phyloP scores from a whole-genome alignment of 371 early-diverging fungal species.

The Funneliformis caledonium region DNA sequence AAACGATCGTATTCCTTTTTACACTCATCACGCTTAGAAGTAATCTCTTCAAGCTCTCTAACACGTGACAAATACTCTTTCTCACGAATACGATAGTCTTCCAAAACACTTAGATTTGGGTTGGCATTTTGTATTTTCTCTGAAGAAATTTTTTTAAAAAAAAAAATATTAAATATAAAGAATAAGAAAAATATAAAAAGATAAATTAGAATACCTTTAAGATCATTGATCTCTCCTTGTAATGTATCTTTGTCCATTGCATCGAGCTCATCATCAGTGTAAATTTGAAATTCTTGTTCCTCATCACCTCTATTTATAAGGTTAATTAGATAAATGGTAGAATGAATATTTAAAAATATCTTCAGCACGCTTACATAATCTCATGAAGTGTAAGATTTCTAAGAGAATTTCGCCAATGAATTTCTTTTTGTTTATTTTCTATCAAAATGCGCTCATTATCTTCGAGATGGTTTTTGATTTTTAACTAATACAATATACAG shows the following conservation, averaged over 20 bases:
- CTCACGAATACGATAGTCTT: slow-evolving; percentile 83
- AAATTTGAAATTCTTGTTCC: too few relatives aligned
- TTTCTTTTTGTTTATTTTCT: slow-evolving; percentile 58
- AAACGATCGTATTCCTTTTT: slow-evolving; percentile 78
- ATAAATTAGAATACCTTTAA: too few relatives aligned
- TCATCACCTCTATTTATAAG: too few relatives aligned
- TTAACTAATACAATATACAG: slow-evolving; percentile 49
- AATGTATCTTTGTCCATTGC: slow-evolving; percentile 61
- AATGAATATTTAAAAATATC: background rate
- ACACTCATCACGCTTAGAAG: slow-evolving; percentile 71
- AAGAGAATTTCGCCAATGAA: slow-evolving; percentile 60
- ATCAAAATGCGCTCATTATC: slow-evolving; percentile 54
- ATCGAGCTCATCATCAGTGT: slow-evolving; percentile 41
- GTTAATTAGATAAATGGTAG: too few relatives aligned
- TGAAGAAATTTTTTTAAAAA: slow-evolving; percentile 24
- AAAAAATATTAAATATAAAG: slow-evolving; percentile 35
- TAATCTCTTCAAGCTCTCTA: slow-evolving; percentile 78
- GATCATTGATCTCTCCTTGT: slow-evolving; percentile 51
- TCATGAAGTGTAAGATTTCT: slow-evolving; percentile 62
- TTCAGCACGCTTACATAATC: slow-evolving; percentile 55
- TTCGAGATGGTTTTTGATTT: slow-evolving; percentile 68
- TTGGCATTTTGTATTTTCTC: slow-evolving; percentile 70
- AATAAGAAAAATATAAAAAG: background rate
- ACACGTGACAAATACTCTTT: slow-evolving; percentile 74
- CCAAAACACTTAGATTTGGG: slow-evolving; percentile 88